Conservation (phyloP, 73 alveolate species). For the Tetrahymena borealis region DNA sequence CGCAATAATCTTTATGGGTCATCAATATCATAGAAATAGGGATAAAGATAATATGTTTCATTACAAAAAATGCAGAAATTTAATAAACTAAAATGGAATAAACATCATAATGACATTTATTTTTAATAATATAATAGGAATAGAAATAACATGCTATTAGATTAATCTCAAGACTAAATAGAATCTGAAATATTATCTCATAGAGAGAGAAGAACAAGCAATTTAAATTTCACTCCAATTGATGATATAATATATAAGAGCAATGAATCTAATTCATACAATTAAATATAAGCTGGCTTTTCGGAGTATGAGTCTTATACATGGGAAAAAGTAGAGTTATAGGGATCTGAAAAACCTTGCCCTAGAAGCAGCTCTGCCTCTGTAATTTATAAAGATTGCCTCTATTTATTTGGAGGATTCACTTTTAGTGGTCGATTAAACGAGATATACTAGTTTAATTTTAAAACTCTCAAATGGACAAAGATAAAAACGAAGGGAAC, state of each 20-base stretch:
- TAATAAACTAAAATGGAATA: neutral
- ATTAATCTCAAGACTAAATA: neutral
- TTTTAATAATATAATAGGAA: neutral
- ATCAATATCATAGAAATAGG: too few relatives aligned
- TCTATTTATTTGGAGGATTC: constrained; percentile 42
- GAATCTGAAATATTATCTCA: neutral
- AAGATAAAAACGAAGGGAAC: constrained; percentile 7
- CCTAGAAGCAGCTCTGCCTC: constrained; percentile 29
- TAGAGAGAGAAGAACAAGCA: neutral
- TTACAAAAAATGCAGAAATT: neutral
- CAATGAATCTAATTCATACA: neutral
- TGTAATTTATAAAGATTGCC: constrained; percentile 19
- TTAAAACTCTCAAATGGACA: constrained; percentile 11
- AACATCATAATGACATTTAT: neutral
- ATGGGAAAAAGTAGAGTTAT: constrained; percentile 29
- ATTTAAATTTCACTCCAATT: neutral
- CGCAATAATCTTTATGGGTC: too few relatives aligned
- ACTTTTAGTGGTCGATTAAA: constrained; percentile 38
- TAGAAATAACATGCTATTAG: neutral
- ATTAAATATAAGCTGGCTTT: neutral
- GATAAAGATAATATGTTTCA: neutral
- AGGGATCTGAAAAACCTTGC: constrained; percentile 11
- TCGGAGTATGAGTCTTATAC: constrained; percentile 5
- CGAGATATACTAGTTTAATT: constrained; percentile 19
- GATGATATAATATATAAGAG: neutral